Percentiles rank a stretch among this genome's conserved stretches.
Conservation (phyloP, 1,284 basidiomycete genomes). For the Leccinum subspadiceum region DNA sequence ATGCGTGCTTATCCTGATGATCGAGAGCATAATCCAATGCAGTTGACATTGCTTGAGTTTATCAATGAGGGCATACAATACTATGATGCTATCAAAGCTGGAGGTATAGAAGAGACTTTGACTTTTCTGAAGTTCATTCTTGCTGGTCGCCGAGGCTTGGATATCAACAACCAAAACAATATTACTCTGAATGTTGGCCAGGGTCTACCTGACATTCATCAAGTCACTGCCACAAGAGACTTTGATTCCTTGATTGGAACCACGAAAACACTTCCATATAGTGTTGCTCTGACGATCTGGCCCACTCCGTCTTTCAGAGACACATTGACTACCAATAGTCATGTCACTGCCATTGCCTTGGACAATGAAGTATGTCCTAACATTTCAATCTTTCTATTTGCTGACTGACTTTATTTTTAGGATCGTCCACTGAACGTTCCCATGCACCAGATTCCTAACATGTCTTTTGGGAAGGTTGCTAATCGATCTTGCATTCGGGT, state of each 20-base stretch:
- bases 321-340: neutral
- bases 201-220: neutral
- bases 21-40: neutral
- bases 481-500: conserved; percentile 1
- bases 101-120: neutral
- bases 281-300: neutral
- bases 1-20: neutral
- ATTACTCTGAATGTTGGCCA: neutral
- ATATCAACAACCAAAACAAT: neutral
- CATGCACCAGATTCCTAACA: conserved; percentile 14
- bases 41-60: neutral
- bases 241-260: neutral
- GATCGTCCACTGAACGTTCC: neutral
- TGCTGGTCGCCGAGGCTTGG: neutral
- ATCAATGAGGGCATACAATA: neutral
- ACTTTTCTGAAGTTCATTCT: neutral
- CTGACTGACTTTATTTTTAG: neutral
- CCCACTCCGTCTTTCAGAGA: neutral
- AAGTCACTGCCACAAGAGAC: neutral
- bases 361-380: neutral
- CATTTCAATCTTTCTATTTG: neutral
- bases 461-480: conserved; percentile 12
- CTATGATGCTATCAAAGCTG: neutral
- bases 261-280: neutral
- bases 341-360: neutral